A percentile compares a stretch with the other conserved stretches of the same genome.
Evolutionary conservation across 352 stramenopile genomes (phyloP).

Genomic region (Saprolegnia parasitica): DNA sequence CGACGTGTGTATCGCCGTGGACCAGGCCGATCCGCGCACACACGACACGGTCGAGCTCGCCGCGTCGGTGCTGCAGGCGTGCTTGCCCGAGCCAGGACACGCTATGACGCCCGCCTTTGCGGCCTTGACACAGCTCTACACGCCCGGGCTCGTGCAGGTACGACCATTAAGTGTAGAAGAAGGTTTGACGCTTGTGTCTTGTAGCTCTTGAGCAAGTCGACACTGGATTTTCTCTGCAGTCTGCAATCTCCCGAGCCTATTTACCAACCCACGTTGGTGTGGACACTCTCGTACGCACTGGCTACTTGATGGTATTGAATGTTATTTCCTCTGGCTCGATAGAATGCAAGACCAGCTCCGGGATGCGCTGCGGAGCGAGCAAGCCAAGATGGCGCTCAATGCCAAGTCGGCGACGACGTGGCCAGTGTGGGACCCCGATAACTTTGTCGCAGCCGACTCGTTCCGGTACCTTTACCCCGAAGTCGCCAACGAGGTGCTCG

Average conservation of each 20-base stretch:
- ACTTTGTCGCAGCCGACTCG: conserved; percentile 81
- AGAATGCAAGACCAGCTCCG: conserved; percentile 59
- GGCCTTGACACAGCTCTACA: conserved; percentile 74
- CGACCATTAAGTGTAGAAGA: not conserved
- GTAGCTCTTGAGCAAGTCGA: conserved; percentile 55
- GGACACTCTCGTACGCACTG: conserved; percentile 43
- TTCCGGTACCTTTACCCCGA: conserved; percentile 83
- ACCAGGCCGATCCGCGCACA: not conserved
- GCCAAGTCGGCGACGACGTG: conserved; percentile 47
- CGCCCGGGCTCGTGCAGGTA: conserved; percentile 71
- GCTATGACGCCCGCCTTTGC: conserved; percentile 36
- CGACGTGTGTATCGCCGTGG: conserved; percentile 40
- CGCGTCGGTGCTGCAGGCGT: conserved; percentile 53
- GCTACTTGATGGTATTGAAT: too few species aligned
- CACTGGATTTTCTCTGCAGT: conserved; percentile 53
- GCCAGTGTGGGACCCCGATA: conserved; percentile 75
- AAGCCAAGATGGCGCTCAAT: conserved; percentile 56
- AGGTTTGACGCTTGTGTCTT: not conserved
- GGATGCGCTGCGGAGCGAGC: conserved; percentile 48
- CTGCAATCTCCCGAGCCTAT: conserved; percentile 65
- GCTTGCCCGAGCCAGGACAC: conserved; percentile 46
- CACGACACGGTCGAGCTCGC: conserved; percentile 31
- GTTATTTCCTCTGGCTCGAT: too few species aligned
- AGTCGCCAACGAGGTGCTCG: conserved; percentile 62
- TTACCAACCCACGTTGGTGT: conserved; percentile 59